phyloP scores from a whole-genome alignment of 331 rosid species.

The Dryas integrifolia region DNA sequence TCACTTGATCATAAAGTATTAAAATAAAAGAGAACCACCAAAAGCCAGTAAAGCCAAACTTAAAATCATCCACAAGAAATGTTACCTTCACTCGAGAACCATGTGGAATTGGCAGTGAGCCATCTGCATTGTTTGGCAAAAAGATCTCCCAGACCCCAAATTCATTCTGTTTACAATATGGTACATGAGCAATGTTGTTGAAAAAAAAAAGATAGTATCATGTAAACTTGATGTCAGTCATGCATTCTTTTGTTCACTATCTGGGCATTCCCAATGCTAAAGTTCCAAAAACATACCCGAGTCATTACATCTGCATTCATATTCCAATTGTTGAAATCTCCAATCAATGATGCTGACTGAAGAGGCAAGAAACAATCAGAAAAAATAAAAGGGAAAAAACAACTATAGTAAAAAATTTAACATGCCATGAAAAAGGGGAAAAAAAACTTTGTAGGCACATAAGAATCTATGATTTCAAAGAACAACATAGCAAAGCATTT shows the following conservation, averaged over 20 bases:
- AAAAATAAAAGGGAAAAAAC: conserved; percentile 19
- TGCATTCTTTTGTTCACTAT: neutral
- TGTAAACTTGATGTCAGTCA: neutral
- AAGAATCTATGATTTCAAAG: too few species aligned
- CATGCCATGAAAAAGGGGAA: neutral
- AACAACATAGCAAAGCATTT: neutral
- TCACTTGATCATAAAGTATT: neutral
- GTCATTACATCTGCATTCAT: conserved; percentile 81
- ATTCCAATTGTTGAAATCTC: conserved; percentile 98
- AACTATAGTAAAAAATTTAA: neutral
- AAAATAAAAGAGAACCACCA: neutral
- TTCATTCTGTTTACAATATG: conserved; percentile 63
- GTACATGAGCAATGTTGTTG: conserved; percentile 19
- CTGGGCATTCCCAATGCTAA: neutral
- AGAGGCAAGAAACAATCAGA: conserved; percentile 33
- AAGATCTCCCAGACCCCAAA: conserved; percentile 97
- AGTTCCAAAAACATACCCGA: conserved; percentile 52
- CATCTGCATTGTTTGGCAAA: conserved; percentile 88
- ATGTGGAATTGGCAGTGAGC: conserved; percentile 83
- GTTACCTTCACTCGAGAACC: conserved; percentile 96
- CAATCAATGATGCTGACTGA: conserved; percentile 92
- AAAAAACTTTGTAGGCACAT: too few species aligned
- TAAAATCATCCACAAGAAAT: conserved; percentile 11
- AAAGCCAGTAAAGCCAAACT: neutral
- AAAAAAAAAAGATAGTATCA: neutral